These are phyloP conservation scores for Zangia roseola DNA, from an alignment of 768 basidiomycete genomes.

Conservation along the genomic window DNA sequence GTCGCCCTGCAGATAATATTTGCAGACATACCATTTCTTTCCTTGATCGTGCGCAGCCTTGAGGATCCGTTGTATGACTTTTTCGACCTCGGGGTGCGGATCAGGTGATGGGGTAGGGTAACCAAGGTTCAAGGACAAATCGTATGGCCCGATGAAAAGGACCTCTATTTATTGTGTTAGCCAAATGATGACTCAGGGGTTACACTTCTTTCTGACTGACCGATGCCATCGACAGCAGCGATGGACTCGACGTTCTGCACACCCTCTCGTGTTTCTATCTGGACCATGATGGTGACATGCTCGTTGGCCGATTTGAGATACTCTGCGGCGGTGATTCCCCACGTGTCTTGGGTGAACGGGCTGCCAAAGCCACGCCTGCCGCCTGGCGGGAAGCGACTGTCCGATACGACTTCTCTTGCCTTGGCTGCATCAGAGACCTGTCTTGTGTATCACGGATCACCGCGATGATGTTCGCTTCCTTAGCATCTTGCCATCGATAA, in stretches of 20 bases:
- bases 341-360: conserved; percentile 57
- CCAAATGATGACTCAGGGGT: not conserved
- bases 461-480: not conserved
- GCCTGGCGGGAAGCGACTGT: conserved; percentile 58
- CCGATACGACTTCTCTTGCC: conserved; percentile 54
- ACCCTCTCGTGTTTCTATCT: conserved; percentile 65
- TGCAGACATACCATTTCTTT: conserved; percentile 60
- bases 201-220: conserved; percentile 40
- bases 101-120: conserved; percentile 61
- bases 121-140: conserved; percentile 62
- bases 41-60: conserved; percentile 47
- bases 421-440: conserved; percentile 58
- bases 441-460: not conserved
- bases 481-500: not conserved
- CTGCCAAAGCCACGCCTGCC: conserved; percentile 67
- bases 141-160: conserved; percentile 66
- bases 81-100: conserved; percentile 63
- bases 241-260: conserved; percentile 61
- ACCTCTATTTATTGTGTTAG: conserved; percentile 35
- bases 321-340: conserved; percentile 51
- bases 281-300: conserved; percentile 54
- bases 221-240: conserved; percentile 59
- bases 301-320: conserved; percentile 59
- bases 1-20: not conserved
- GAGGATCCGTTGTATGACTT: conserved; percentile 54